A percentile compares a stretch with the other conserved stretches of the same genome.
Evolutionary conservation across 2,329 filamentous ascomycete species (phyloP).

Genomic region (Neopestalotiopsis rosae): DNA sequence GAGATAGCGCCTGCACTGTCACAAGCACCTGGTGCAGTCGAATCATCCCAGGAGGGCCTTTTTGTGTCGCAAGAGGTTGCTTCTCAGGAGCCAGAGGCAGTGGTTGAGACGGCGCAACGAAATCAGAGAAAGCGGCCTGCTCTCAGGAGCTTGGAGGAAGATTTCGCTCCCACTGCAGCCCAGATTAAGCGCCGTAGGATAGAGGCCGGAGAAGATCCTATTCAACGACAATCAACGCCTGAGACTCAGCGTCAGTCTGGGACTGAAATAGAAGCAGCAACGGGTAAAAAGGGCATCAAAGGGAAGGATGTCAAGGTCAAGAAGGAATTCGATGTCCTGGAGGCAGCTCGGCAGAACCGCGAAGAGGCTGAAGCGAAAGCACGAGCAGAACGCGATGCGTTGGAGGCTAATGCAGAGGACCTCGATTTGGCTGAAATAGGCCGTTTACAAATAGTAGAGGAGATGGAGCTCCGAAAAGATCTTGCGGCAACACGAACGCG

Average conservation of each 20-base stretch:
- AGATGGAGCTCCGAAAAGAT: slow-evolving; percentile 67
- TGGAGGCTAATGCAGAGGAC: slow-evolving; percentile 60
- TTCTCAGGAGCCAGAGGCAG: slow-evolving; percentile 30
- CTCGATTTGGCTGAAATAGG: slow-evolving; percentile 77
- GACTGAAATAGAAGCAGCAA: slow-evolving; percentile 37
- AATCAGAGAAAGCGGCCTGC: slow-evolving; percentile 53
- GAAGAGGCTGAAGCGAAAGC: slow-evolving; percentile 71
- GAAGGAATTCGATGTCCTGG: slow-evolving; percentile 71
- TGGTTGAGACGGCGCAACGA: slow-evolving; percentile 25
- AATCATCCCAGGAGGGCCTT: slow-evolving; percentile 50
- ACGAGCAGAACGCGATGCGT: slow-evolving; percentile 57
- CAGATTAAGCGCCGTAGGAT: slow-evolving; percentile 80
- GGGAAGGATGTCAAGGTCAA: slow-evolving; percentile 48
- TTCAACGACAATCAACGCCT: slow-evolving; percentile 38
- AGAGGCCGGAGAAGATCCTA: slow-evolving; percentile 58
- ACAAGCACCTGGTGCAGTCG: slow-evolving; percentile 25
- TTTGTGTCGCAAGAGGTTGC: slow-evolving; percentile 60
- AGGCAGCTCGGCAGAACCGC: slow-evolving; percentile 64
- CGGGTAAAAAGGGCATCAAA: slow-evolving; percentile 47
- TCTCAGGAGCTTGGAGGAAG: slow-evolving; percentile 67
- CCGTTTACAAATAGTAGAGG: slow-evolving; percentile 76
- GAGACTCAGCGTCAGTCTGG: slow-evolving; percentile 22
- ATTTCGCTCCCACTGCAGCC: slow-evolving; percentile 76
- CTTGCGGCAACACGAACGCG: slow-evolving; percentile 39
- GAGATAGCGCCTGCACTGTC: slow-evolving; percentile 23